phyloP scores from a whole-genome alignment of 2,329 filamentous ascomycete genomes.

The Chrysoporthe deuterocubensis region DNA sequence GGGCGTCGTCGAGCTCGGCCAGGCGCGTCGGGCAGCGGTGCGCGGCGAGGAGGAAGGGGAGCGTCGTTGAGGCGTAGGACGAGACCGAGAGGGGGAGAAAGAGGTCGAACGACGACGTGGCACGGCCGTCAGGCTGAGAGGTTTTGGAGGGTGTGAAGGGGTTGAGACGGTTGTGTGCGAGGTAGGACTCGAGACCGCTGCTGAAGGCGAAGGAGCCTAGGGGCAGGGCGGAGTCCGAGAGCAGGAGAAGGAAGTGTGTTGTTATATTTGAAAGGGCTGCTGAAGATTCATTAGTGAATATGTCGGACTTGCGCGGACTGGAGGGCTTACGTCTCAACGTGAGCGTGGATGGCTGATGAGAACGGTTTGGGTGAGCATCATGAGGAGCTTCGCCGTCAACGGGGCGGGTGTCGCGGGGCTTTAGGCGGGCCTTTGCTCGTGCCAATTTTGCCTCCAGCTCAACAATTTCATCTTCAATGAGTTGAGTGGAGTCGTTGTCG shows the following conservation, averaged over 20 bases:
- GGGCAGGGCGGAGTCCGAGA: slow-evolving; percentile 80
- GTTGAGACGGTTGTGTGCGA: slow-evolving; percentile 63
- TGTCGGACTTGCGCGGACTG: slow-evolving; percentile 14
- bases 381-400: slow-evolving; percentile 30
- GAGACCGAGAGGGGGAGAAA: slow-evolving; percentile 74
- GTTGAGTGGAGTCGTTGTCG: slow-evolving; percentile 16
- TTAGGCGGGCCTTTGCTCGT: slow-evolving; percentile 49
- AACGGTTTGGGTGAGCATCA: slow-evolving; percentile 29
- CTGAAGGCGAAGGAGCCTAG: slow-evolving; percentile 88
- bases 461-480: slow-evolving; percentile 57
- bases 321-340: background rate
- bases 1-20: slow-evolving; percentile 68
- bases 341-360: slow-evolving; percentile 14
- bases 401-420: slow-evolving; percentile 42
- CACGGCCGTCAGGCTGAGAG: background rate
- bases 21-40: slow-evolving; percentile 60
- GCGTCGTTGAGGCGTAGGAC: slow-evolving; percentile 71
- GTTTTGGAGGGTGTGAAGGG: slow-evolving; percentile 13
- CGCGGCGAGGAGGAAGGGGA: slow-evolving; percentile 75
- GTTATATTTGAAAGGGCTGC: slow-evolving; percentile 30
- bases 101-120: slow-evolving; percentile 56
- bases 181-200: slow-evolving; percentile 80
- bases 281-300: slow-evolving; percentile 12
- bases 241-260: slow-evolving; percentile 73
- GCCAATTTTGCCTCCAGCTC: slow-evolving; percentile 53